Evolutionary conservation across 1,284 basidiomycete genomes (phyloP), one percentile per base, ranked within the genome.

Genomic region (Cutaneotrichosporon spelunceum): DNA sequence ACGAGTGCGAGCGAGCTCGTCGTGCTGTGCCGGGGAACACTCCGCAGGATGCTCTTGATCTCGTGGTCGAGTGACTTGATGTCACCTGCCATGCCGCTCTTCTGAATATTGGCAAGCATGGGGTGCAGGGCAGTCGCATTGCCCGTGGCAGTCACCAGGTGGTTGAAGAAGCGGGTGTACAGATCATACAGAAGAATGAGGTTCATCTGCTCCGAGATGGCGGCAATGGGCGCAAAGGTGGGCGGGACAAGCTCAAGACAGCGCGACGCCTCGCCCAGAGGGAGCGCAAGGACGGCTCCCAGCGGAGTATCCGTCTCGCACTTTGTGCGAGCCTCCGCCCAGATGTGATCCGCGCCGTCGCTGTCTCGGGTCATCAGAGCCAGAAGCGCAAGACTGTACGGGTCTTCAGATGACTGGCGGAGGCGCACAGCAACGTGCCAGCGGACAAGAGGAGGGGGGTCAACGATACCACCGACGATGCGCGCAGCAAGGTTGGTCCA

Each of bases 1-100:
- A 79, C 77, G 19, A 79, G 67, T n/a, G 73, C 75, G 6, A 79
- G 70, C 8, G 74, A 72, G 52, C 76, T 75, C 5, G 73, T 67
- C 0, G 73, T 63, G 16, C 73, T 72, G 48, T 74, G 73, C 26
- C 68, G 66, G 4, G 74, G 70, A 3, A 75, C 67, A 23, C 70
- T 70, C 30, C 65, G 64, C 6, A 79, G 63, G 11, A 71, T 66
- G 6, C 63, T 66, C 44, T 70, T 65, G 45, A 78, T 78, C 66
- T 78, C 76, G 39, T 66, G 69, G 16, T 71, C 64, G 10, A 74
- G 62, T 19, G 70, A 56, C 27, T 62, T 62, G 23, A 77, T 68
- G 47, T 64, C 65, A 14, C 59, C 26, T 3, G 67, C 65, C 36
- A 76, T 62, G 27, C 67, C 60, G 56, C 59, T 60, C 10, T 59